Evolutionary conservation across 2,329 filamentous ascomycete genomes (phyloP).

Genomic region (Capronia americana): DNA sequence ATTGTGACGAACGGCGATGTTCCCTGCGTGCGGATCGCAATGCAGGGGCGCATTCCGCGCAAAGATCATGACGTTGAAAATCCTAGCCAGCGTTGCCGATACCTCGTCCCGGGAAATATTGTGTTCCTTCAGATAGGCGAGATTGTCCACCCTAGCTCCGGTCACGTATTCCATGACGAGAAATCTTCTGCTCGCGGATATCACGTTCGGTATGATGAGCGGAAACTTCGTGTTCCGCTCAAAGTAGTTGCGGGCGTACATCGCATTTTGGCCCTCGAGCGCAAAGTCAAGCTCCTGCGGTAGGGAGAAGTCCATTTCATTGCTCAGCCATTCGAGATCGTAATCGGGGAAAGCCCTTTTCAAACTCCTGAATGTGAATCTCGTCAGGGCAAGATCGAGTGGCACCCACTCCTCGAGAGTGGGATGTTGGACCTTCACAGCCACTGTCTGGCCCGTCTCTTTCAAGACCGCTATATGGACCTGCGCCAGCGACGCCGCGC

Average conservation of each 20-base stretch:
- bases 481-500: constrained; percentile 91
- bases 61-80: constrained; percentile 99
- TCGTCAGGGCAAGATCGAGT: constrained; percentile 83
- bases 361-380: constrained; percentile 85
- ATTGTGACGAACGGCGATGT: constrained; percentile 89
- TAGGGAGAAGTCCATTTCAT: constrained; percentile 88
- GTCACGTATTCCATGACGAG: constrained; percentile 94
- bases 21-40: constrained; percentile 96
- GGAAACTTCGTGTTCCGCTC: constrained; percentile 74
- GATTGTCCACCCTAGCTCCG: constrained; percentile 85
- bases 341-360: constrained; percentile 97
- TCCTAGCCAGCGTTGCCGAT: constrained; percentile 82
- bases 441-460: constrained; percentile 82
- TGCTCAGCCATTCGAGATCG: constrained; percentile 92
- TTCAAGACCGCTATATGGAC: constrained; percentile 87
- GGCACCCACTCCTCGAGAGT: constrained; percentile 86
- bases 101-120: constrained; percentile 95
- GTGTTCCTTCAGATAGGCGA: constrained; percentile 82
- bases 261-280: constrained; percentile 83
- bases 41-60: constrained; percentile 86
- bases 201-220: constrained; percentile 83
- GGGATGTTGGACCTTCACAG: constrained; percentile 96
- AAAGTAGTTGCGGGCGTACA: constrained; percentile 80
- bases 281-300: constrained; percentile 91
- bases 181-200: constrained; percentile 88